Evolutionary conservation across 139 green algal genomes (phyloP).

Genomic region (Dunaliella sp.): DNA sequence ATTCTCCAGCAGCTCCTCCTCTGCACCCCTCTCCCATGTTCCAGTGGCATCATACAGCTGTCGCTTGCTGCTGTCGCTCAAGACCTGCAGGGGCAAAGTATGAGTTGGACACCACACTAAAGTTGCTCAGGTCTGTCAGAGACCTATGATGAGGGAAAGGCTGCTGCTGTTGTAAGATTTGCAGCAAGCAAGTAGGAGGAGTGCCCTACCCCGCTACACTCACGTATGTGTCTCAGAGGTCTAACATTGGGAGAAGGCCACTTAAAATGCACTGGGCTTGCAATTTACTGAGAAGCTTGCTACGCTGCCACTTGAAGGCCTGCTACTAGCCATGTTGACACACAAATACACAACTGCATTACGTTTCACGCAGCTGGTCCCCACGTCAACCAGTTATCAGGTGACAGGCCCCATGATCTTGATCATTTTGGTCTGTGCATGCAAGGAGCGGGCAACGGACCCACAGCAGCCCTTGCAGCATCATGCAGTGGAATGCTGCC

Average conservation of each 20-base stretch:
- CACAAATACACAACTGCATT: too few relatives aligned
- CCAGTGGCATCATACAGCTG: slow-evolving; percentile 79
- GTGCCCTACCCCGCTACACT: not conserved
- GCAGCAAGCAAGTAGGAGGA: not conserved
- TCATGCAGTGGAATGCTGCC: too few relatives aligned
- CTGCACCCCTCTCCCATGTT: slow-evolving; percentile 53
- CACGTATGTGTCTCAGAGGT: not conserved
- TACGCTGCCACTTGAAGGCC: too few relatives aligned
- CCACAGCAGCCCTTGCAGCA: too few relatives aligned
- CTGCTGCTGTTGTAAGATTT: not conserved
- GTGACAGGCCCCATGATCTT: too few relatives aligned
- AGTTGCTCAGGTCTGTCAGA: not conserved
- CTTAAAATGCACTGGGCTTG: not conserved
- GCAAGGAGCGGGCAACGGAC: too few relatives aligned
- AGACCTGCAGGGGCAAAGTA: not conserved
- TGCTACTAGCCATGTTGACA: too few relatives aligned
- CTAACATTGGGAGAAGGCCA: not conserved
- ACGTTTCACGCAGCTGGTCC: too few relatives aligned
- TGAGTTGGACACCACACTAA: not conserved
- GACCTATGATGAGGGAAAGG: not conserved
- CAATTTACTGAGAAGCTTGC: too few relatives aligned
- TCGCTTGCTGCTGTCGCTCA: slow-evolving; percentile 27
- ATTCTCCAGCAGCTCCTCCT: slow-evolving; percentile 79
- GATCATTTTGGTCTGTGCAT: too few relatives aligned
- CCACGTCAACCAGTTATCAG: too few relatives aligned